Evolutionary conservation across 176 grass and related monocot species (phyloP).

Genomic region (Triticum dicoccoides): DNA sequence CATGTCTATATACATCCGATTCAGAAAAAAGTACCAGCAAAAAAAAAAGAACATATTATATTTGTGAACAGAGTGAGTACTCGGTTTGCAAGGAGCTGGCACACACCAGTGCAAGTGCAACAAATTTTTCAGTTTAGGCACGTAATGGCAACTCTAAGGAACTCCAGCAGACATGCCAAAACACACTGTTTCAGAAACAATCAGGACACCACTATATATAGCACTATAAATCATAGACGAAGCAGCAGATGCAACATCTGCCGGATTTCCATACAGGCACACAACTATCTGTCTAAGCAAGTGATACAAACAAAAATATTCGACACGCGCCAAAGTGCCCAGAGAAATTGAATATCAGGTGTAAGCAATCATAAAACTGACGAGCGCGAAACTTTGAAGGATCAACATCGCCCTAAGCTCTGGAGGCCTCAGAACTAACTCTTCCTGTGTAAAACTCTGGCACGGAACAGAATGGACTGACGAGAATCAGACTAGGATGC

Average conservation of each 20-base stretch:
- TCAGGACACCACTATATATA: not conserved
- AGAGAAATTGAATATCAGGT: not conserved
- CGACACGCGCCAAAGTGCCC: too few species aligned
- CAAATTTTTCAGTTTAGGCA: not conserved
- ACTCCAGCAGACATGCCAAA: not conserved
- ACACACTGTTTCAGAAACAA: not conserved
- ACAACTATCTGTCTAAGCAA: not conserved
- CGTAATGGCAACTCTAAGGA: not conserved
- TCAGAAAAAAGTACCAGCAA: too few species aligned
- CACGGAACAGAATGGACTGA: not conserved
- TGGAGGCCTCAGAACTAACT: not conserved
- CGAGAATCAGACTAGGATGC: constrained; percentile 13
- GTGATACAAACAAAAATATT: not conserved
- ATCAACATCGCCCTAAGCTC: not conserved
- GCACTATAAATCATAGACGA: not conserved
- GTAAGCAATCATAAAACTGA: not conserved
- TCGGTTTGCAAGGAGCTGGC: not conserved
- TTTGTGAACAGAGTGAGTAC: not conserved
- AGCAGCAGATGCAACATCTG: not conserved
- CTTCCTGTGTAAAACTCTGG: not conserved
- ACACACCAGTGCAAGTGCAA: not conserved
- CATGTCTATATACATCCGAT: too few species aligned
- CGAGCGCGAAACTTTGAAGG: not conserved
- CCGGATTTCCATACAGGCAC: not conserved
- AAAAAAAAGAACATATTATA: too few species aligned